Evolutionary conservation across 1,284 basidiomycete genomes (phyloP).

Genomic region (Heliocybe sulcata): DNA sequence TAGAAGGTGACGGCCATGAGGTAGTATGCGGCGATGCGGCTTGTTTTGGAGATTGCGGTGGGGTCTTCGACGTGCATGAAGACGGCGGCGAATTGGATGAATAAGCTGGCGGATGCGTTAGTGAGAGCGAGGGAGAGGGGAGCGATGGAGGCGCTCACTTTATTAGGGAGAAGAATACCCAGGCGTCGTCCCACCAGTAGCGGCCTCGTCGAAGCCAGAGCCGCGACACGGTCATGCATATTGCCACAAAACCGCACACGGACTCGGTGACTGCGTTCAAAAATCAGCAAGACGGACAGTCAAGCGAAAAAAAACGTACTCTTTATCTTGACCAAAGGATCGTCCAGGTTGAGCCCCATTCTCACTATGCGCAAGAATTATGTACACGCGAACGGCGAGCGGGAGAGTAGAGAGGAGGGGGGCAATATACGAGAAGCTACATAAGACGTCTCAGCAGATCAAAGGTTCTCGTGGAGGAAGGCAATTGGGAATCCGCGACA

Average conservation of each 20-base stretch:
- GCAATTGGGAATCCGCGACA: not conserved
- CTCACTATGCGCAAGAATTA: not conserved
- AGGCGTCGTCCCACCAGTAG: constrained; percentile 31
- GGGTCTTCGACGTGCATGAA: constrained; percentile 24
- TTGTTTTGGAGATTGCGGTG: constrained; percentile 15
- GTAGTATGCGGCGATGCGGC: constrained; percentile 32
- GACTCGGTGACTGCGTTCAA: constrained; percentile 22
- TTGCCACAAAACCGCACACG: constrained; percentile 25
- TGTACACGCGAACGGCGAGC: not conserved
- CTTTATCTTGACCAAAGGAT: constrained; percentile 1
- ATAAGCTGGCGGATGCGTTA: constrained; percentile 10
- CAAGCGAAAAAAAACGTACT: not conserved
- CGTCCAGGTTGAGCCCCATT: not conserved
- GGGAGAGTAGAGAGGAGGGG: not conserved
- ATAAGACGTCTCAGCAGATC: not conserved
- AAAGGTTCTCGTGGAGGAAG: not conserved
- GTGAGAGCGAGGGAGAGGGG: constrained; percentile 1
- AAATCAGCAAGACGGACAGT: not conserved
- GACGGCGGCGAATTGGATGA: constrained; percentile 22
- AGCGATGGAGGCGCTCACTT: constrained; percentile 13
- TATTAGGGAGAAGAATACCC: constrained; percentile 15
- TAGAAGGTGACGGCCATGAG: constrained; percentile 36
- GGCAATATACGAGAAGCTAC: not conserved
- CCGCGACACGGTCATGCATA: constrained; percentile 26
- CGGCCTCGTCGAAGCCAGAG: constrained; percentile 25